Conservation (phyloP, 805 yeast genomes). For the Candida coquimbonensis region DNA sequence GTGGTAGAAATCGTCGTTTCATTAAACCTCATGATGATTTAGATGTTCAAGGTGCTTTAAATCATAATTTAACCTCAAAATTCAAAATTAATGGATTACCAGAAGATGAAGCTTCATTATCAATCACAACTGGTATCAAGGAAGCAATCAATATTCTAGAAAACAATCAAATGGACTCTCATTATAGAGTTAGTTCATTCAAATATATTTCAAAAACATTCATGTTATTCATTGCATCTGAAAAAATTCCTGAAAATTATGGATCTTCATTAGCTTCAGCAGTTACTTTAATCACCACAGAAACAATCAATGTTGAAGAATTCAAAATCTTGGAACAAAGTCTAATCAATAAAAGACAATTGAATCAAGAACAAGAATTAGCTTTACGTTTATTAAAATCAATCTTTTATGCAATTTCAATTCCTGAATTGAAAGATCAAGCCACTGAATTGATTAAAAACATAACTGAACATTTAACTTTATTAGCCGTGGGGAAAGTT, state of each 20-base stretch:
- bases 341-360: slow-evolving; percentile 39
- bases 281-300: slow-evolving; percentile 34
- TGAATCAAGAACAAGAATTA: slow-evolving; percentile 58
- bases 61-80: slow-evolving; percentile 63
- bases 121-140: slow-evolving; percentile 76
- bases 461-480: slow-evolving; percentile 70
- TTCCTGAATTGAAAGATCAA: slow-evolving; percentile 63
- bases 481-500: slow-evolving; percentile 70
- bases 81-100: slow-evolving; percentile 64
- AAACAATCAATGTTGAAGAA: slow-evolving; percentile 26
- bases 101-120: slow-evolving; percentile 52
- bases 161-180: slow-evolving; percentile 48
- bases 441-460: slow-evolving; percentile 57
- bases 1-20: slow-evolving; percentile 90
- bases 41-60: slow-evolving; percentile 42
- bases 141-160: slow-evolving; percentile 73
- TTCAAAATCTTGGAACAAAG: slow-evolving; percentile 33
- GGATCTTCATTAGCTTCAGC: slow-evolving; percentile 41
- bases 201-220: slow-evolving; percentile 60
- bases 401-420: slow-evolving; percentile 67
- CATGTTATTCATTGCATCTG: slow-evolving; percentile 52
- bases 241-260: slow-evolving; percentile 33
- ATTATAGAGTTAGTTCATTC: slow-evolving; percentile 74
- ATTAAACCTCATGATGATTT: slow-evolving; percentile 70
- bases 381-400: slow-evolving; percentile 60